Conservation (phyloP, 306 rosid species). For the Begonia masoniana region DNA sequence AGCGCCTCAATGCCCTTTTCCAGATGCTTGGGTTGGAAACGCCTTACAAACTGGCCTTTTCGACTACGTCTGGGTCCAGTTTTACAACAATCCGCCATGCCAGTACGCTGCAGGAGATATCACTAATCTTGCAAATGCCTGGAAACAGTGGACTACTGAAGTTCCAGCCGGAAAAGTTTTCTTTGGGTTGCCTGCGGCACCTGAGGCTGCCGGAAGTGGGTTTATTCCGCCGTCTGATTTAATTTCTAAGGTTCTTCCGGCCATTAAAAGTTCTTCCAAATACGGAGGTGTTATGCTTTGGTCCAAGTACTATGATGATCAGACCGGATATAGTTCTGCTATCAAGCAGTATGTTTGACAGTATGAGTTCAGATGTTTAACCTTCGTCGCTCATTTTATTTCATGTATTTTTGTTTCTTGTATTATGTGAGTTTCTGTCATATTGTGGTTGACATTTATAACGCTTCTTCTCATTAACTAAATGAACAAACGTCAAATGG, state of each 20-base stretch:
- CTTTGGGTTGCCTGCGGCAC: conserved; percentile 11
- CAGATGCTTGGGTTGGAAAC: conserved; percentile 34
- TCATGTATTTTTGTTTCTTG: too few species aligned
- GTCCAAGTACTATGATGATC: background rate
- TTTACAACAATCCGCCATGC: conserved; percentile 35
- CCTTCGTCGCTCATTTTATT: too few species aligned
- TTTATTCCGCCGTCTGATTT: conserved; percentile 7
- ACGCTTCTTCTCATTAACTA: too few species aligned
- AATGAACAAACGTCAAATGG: too few species aligned
- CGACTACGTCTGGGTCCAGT: conserved; percentile 61
- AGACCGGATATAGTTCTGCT: conserved; percentile 4
- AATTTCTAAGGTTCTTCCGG: conserved; percentile 10
- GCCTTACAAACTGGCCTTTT: conserved; percentile 43
- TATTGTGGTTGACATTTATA: too few species aligned
- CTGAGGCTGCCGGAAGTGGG: conserved; percentile 11
- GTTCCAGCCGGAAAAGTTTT: conserved; percentile 5
- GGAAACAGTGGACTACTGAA: conserved; percentile 40
- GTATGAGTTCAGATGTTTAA: background rate
- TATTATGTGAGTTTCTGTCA: too few species aligned
- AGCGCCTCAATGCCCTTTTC: conserved; percentile 80
- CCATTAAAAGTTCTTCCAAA: conserved; percentile 3
- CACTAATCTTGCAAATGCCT: conserved; percentile 35
- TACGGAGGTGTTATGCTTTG: conserved; percentile 17
- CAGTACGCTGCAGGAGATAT: conserved; percentile 31
- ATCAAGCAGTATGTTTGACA: background rate